Percentiles rank a stretch among this genome's conserved stretches.
These are phyloP conservation scores for Penicilliopsis zonata DNA, from an alignment of 495 filamentous ascomycete genomes.

Conservation along the genomic window DNA sequence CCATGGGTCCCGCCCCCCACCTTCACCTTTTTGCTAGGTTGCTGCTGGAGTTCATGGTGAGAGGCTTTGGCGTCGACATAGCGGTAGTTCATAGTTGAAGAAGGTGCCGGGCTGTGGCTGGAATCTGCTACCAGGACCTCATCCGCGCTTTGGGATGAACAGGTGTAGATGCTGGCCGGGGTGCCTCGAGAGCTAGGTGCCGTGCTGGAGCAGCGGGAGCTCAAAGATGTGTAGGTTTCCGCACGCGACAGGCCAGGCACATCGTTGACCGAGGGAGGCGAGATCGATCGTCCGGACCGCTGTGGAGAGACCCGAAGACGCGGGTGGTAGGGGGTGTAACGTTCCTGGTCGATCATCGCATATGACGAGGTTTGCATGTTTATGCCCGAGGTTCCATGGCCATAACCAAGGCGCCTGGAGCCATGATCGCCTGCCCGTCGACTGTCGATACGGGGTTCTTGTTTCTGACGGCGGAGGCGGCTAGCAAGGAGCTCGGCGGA, in stretches of 20 bases:
- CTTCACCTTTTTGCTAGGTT: slow-evolving; percentile 34
- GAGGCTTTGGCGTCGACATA: slow-evolving; percentile 18
- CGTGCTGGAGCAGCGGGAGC: slow-evolving; percentile 38
- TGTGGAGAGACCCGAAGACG: slow-evolving; percentile 22
- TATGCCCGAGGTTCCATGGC: slow-evolving; percentile 23
- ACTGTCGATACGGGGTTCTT: slow-evolving; percentile 18
- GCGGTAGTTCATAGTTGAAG: slow-evolving; percentile 18
- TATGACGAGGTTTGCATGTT: slow-evolving; percentile 19
- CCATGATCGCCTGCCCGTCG: slow-evolving; percentile 8
- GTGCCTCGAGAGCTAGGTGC: slow-evolving; percentile 30
- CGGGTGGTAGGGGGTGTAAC: slow-evolving; percentile 25
- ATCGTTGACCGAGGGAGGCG: slow-evolving; percentile 37
- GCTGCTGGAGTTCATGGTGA: slow-evolving; percentile 14
- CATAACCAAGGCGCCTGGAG: slow-evolving; percentile 17
- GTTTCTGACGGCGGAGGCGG: slow-evolving; percentile 30
- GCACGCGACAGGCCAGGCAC: slow-evolving; percentile 35
- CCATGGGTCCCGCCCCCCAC: slow-evolving; percentile 13
- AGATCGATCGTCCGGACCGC: slow-evolving; percentile 28
- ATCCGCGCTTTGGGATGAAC: slow-evolving; percentile 22
- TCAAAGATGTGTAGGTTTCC: slow-evolving; percentile 29
- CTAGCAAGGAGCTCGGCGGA: slow-evolving; percentile 29
- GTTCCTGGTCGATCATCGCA: slow-evolving; percentile 18
- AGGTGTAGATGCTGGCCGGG: slow-evolving; percentile 29
- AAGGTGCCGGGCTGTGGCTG: slow-evolving; percentile 18
- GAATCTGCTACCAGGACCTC: slow-evolving; percentile 24